Conservation (phyloP, 129 eudicot genomes). For the Calendula officinalis region DNA sequence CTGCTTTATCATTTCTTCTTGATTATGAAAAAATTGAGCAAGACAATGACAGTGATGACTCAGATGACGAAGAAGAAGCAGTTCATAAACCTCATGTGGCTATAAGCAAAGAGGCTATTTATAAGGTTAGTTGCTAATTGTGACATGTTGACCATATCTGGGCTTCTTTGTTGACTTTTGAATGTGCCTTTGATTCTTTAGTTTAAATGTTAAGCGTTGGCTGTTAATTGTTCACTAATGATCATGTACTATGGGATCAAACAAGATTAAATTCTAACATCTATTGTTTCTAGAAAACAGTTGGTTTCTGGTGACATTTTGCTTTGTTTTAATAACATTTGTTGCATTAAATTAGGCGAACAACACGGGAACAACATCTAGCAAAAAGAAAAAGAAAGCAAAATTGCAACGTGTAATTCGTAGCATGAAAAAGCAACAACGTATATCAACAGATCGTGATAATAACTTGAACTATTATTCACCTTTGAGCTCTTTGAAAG, state of each 20-base stretch:
- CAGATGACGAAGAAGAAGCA: constrained; percentile 78
- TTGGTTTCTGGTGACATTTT: neutral
- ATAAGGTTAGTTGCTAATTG: constrained; percentile 60
- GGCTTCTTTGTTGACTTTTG: constrained; percentile 4
- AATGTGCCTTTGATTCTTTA: neutral
- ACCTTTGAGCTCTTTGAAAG: constrained; percentile 76
- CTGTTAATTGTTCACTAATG: neutral
- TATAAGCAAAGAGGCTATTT: constrained; percentile 77
- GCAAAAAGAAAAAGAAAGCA: constrained; percentile 99
- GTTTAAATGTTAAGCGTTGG: neutral
- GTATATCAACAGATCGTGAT: constrained; percentile 63
- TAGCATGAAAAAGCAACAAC: constrained; percentile 96
- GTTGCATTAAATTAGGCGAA: constrained; percentile 54
- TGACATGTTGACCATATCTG: neutral
- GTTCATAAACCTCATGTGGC: constrained; percentile 56
- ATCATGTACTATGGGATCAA: neutral
- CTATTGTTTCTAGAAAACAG: neutral
- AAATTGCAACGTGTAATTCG: constrained; percentile 86
- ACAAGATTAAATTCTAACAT: neutral
- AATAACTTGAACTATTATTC: constrained; percentile 60
- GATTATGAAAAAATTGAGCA: constrained; percentile 89
- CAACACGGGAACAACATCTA: constrained; percentile 81
- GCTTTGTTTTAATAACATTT: constrained; percentile 9
- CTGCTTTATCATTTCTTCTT: constrained; percentile 90
- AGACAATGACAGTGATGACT: constrained; percentile 80